A percentile compares a stretch with the other conserved stretches of the same genome.
Conservation (phyloP, 352 stramenopile species). For the Globisporangium abappressorium region DNA sequence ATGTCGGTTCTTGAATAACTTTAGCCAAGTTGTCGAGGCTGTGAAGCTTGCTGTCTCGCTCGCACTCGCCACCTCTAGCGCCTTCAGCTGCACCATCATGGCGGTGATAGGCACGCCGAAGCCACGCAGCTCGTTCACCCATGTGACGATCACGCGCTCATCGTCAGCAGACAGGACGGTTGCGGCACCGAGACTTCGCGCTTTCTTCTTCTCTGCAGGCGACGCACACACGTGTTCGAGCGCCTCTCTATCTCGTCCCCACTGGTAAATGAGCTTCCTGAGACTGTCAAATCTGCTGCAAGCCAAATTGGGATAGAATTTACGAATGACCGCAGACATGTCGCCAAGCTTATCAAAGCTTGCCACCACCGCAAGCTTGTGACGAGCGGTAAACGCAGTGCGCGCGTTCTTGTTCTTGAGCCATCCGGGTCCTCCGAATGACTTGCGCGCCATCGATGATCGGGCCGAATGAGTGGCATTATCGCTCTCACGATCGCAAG, state of each 20-base stretch:
- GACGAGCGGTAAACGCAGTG: constrained; percentile 1
- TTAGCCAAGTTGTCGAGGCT: too few species aligned
- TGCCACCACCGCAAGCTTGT: constrained; percentile 3
- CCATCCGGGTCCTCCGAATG: background rate
- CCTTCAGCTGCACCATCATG: background rate
- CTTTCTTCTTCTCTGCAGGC: background rate
- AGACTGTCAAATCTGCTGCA: constrained; percentile 3
- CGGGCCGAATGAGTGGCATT: too few species aligned
- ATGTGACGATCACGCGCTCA: background rate
- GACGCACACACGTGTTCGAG: background rate
- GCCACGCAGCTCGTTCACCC: background rate
- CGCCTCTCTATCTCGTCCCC: constrained; percentile 1
- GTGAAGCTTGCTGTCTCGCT: too few species aligned
- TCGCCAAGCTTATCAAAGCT: constrained; percentile 6
- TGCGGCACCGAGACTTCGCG: background rate
- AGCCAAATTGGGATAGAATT: constrained; percentile 7
- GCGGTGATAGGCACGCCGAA: background rate
- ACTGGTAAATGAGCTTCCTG: constrained; percentile 5
- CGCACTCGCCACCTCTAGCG: background rate
- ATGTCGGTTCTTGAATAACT: too few species aligned
- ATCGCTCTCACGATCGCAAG: too few species aligned
- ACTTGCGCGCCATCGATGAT: background rate
- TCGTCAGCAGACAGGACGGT: background rate
- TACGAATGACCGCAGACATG: constrained; percentile 4
- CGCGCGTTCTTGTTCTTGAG: constrained; percentile 2